Percentiles rank a stretch among this genome's conserved stretches.
Conservation (phyloP, 805 yeast genomes). For the Nematodospora valgi region DNA sequence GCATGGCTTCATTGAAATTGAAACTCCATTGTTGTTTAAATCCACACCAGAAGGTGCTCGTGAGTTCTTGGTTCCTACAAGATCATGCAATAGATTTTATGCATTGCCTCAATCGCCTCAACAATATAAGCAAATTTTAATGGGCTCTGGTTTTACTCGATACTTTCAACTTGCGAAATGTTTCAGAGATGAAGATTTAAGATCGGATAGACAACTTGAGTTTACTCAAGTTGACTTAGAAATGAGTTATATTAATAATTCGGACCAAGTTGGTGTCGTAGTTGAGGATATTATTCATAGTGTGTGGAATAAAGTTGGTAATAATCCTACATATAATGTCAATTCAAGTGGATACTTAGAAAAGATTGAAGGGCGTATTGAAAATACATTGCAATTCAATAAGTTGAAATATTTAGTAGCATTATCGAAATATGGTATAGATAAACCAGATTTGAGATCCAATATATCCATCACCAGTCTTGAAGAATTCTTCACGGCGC, state of each 20-base stretch:
- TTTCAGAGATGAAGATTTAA: conserved; percentile 91
- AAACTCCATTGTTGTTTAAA: conserved; percentile 89
- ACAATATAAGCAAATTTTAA: conserved; percentile 89
- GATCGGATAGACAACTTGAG: conserved; percentile 96
- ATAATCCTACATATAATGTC: conserved; percentile 35
- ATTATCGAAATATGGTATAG: conserved; percentile 76
- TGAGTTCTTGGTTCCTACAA: conserved; percentile 91
- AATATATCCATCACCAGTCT: conserved; percentile 48
- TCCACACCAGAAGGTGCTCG: conserved; percentile 98
- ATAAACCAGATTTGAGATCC: conserved; percentile 88
- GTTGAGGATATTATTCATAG: conserved; percentile 55
- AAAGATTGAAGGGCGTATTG: conserved; percentile 15
- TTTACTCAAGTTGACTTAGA: conserved; percentile 97
- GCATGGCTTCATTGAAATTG: conserved; percentile 71
- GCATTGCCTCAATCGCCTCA: conserved; percentile 98
- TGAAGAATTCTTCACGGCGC: conserved; percentile 34
- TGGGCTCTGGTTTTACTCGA: conserved; percentile 86
- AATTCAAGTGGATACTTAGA: conserved; percentile 28
- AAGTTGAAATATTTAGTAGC: conserved; percentile 66
- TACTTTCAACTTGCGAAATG: conserved; percentile 93
- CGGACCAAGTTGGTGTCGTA: conserved; percentile 60
- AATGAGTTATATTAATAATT: conserved; percentile 73
- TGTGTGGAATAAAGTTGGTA: conserved; percentile 53
- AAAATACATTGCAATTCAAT: conserved; percentile 21
- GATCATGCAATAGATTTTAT: conserved; percentile 59